Evolutionary conservation across 345 rosid genomes (phyloP).

Genomic region (Acer saccharum): DNA sequence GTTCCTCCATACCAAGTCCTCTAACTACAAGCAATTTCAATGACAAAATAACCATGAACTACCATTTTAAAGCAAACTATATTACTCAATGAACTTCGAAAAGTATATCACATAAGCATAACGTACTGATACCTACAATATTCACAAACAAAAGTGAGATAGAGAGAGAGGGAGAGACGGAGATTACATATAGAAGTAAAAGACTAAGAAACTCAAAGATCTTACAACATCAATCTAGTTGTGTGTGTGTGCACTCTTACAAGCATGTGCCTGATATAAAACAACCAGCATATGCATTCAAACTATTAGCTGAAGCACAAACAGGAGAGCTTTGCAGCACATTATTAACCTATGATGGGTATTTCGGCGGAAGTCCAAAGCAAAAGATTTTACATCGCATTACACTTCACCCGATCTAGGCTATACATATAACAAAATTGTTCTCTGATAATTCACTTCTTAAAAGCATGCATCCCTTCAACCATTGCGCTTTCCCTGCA

Average conservation of each 20-base stretch:
- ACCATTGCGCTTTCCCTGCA: conserved; percentile 30
- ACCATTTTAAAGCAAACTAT: conserved; percentile 21
- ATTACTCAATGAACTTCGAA: conserved; percentile 30
- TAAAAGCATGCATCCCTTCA: conserved; percentile 16
- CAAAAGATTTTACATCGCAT: conserved; percentile 26
- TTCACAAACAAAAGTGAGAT: conserved; percentile 39
- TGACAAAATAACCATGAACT: neutral
- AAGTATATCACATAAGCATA: conserved; percentile 39
- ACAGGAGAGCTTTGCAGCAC: conserved; percentile 17
- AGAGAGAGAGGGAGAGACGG: neutral
- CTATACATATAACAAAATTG: conserved; percentile 35
- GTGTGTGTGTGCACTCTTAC: conserved; percentile 37
- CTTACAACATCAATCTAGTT: conserved; percentile 39
- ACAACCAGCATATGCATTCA: conserved; percentile 51
- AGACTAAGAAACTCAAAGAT: conserved; percentile 39
- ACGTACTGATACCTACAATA: conserved; percentile 51
- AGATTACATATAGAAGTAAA: conserved; percentile 34
- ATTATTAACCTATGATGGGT: conserved; percentile 15
- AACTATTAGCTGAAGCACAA: conserved; percentile 28
- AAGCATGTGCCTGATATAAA: conserved; percentile 51
- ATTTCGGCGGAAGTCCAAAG: conserved; percentile 14
- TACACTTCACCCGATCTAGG: conserved; percentile 24
- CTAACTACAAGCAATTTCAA: neutral
- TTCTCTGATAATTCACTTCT: conserved; percentile 28
- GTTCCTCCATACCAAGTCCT: neutral